Evolutionary conservation across 2,329 filamentous ascomycete genomes (phyloP), one percentile per base, ranked within the genome.

Genomic region (Ceratocystiopsis brevicomis): DNA sequence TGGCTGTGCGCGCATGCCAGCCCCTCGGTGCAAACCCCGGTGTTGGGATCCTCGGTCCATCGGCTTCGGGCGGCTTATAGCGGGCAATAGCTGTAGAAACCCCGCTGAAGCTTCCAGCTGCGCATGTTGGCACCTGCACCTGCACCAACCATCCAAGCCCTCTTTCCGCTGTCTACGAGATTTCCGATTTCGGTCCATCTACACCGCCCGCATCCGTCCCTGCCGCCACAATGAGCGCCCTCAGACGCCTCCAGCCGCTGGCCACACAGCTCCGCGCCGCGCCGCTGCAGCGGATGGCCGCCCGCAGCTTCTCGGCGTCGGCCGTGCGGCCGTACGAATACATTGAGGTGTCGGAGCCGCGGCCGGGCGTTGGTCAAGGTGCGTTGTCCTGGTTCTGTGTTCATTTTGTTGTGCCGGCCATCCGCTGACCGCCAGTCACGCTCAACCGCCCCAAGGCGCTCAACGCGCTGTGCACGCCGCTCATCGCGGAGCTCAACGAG

Each of bases 381-480:
- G 69, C 49, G 65, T 49, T 19, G 19, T 21, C 18, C 15, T 13
- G 0, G 12, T 12, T 17, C 16, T 17, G 18, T 17, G 19, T 19
- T 32, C 37, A 19, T 16, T n/a, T n/a, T n/a, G n/a, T n/a, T n/a
- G n/a, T n/a, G n/a, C n/a, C n/a, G n/a, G n/a, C n/a, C 47, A 35
- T 42, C 38, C 19, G 19, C 19, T 21, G 6, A 21, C 19, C 19
- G 4, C 5, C 52, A 95, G 88, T 96, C 56, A 90, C 86, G 14
- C 68, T 98, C 51, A 85, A 92, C 70, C 81, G 90, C 38, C 90
- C 90, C 49, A 94, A 92, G 69, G 86, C 88, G 38, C 77, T 94
- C 56, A 98, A 98, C 61, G 90, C 90, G 39, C 76, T 98, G 50
- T 88, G 73, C 63, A 90, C 83, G 8, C 85, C 88, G 11, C 76